Evolutionary conservation across 192 early-diverging fungal genomes (phyloP).

Genomic region (Spizellomyces punctatus): DNA sequence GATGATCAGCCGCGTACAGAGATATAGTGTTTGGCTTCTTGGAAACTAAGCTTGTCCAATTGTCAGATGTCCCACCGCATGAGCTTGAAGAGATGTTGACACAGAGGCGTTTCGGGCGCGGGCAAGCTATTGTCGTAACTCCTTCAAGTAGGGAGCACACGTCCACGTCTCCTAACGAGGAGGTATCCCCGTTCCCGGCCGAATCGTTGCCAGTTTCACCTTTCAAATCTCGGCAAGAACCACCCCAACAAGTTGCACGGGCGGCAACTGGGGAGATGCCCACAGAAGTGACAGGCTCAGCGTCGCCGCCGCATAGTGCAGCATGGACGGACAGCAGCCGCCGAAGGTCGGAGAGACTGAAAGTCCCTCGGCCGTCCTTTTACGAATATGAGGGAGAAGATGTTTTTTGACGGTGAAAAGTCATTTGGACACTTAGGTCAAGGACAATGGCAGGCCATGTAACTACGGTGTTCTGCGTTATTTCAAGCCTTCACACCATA

Average conservation of each 20-base stretch:
- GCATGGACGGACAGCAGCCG: not conserved
- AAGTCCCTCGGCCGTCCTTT: not conserved
- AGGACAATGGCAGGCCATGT: too few relatives aligned
- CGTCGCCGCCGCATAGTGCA: too few relatives aligned
- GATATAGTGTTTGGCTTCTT: not conserved
- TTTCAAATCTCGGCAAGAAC: not conserved
- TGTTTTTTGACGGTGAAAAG: not conserved
- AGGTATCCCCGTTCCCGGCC: not conserved
- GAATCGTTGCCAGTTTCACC: not conserved
- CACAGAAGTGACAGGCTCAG: too few relatives aligned
- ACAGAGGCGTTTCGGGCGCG: constrained; percentile 5
- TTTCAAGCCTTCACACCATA: too few relatives aligned
- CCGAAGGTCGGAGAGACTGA: not conserved
- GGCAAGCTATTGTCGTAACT: not conserved
- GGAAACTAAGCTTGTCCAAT: not conserved
- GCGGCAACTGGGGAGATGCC: too few relatives aligned
- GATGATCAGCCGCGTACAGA: not conserved
- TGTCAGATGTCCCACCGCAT: not conserved
- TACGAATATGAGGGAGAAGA: not conserved
- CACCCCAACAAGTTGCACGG: too few relatives aligned
- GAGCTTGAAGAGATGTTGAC: constrained; percentile 9
- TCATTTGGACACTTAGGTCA: too few relatives aligned
- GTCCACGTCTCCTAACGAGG: not conserved
- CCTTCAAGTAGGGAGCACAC: not conserved
- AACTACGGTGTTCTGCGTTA: too few relatives aligned